phyloP scores from a whole-genome alignment of 495 filamentous ascomycete species.

The Achaetomiella virescens region DNA sequence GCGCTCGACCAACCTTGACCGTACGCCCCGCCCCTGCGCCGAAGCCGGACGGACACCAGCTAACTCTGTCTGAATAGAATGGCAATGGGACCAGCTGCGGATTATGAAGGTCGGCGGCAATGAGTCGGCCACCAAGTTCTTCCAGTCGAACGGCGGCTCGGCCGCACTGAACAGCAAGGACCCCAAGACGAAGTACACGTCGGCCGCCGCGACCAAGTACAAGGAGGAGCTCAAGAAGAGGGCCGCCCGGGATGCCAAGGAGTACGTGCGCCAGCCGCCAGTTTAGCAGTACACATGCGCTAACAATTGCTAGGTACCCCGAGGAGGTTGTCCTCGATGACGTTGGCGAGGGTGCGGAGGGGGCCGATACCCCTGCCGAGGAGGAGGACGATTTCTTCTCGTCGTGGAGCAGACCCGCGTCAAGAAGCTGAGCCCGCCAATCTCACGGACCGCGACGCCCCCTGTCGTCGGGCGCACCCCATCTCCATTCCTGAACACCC shows the following conservation, averaged over 20 bases:
- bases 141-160: conserved; percentile 89
- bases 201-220: conserved; percentile 83
- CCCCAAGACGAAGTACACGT: conserved; percentile 92
- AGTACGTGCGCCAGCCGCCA: conserved; percentile 45
- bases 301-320: conserved; percentile 57
- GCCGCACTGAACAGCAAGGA: conserved; percentile 94
- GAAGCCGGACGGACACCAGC: background rate
- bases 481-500: conserved; percentile 82
- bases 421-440: conserved; percentile 91
- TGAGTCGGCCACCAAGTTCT: conserved; percentile 96
- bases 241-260: conserved; percentile 69
- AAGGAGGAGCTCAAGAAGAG: conserved; percentile 89
- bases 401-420: conserved; percentile 98
- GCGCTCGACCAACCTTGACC: conserved; percentile 93
- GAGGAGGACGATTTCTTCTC: conserved; percentile 98
- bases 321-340: conserved; percentile 82
- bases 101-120: conserved; percentile 99
- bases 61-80: conserved; percentile 64
- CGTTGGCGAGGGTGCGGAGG: conserved; percentile 53
- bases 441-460: conserved; percentile 84
- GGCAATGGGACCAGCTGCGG: conserved; percentile 98
- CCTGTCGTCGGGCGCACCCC: conserved; percentile 76
- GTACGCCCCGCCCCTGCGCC: conserved; percentile 50
- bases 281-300: conserved; percentile 17
- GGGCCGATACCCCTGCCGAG: conserved; percentile 61